These are phyloP conservation scores for Murraya koenigii DNA, from an alignment of 345 rosid genomes.

Conservation along the genomic window DNA sequence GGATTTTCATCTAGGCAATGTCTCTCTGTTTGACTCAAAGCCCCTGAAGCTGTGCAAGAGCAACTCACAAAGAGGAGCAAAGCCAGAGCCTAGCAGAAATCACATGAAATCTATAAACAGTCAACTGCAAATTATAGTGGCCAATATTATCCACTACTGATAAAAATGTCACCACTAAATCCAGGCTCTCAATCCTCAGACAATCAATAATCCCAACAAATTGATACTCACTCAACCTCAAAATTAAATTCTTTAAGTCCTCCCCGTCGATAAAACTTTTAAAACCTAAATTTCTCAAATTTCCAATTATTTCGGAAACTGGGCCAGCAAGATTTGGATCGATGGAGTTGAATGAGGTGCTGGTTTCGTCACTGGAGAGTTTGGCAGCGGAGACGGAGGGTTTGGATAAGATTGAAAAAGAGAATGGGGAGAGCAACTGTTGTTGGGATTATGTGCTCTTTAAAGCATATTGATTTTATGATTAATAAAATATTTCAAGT, in stretches of 20 bases:
- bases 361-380: slow-evolving; percentile 23
- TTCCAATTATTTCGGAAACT: slow-evolving; percentile 37
- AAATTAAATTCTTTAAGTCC: slow-evolving; percentile 32
- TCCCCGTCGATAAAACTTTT: slow-evolving; percentile 33
- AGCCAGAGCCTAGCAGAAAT: slow-evolving; percentile 62
- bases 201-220: slow-evolving; percentile 42
- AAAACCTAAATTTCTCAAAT: slow-evolving; percentile 44
- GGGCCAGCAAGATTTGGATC: slow-evolving; percentile 25
- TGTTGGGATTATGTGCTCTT: too few species aligned
- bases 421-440: slow-evolving; percentile 19
- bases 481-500: too few species aligned
- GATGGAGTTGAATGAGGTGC: background rate
- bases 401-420: slow-evolving; percentile 31
- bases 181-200: slow-evolving; percentile 42
- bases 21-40: slow-evolving; percentile 48
- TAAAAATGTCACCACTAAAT: slow-evolving; percentile 48
- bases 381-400: slow-evolving; percentile 36
- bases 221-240: slow-evolving; percentile 37
- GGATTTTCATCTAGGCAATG: too few species aligned
- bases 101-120: slow-evolving; percentile 35
- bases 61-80: slow-evolving; percentile 59
- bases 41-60: slow-evolving; percentile 43
- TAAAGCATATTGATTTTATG: too few species aligned
- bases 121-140: slow-evolving; percentile 14
- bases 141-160: background rate